Evolutionary conservation across 2,329 filamentous ascomycete genomes (phyloP).

Genomic region (Dactylonectria estremocensis): DNA sequence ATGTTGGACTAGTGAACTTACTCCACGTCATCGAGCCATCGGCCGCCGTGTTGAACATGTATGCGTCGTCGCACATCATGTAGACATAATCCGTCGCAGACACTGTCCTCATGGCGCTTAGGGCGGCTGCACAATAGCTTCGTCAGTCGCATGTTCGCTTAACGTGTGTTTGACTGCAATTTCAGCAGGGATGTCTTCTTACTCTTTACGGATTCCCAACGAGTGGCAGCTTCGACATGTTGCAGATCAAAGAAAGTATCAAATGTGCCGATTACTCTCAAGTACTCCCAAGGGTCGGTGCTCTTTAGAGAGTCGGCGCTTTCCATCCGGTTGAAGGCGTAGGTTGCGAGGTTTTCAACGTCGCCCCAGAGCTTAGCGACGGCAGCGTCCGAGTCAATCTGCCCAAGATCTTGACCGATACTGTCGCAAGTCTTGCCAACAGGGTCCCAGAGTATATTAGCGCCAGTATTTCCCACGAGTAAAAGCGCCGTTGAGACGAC

Average conservation of each 20-base stretch:
- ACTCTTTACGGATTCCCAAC: conserved; percentile 8
- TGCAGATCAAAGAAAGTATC: conserved; percentile 13
- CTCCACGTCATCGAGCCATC: conserved; percentile 4
- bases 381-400: background rate
- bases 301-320: background rate
- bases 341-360: conserved; percentile 1
- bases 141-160: background rate
- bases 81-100: background rate
- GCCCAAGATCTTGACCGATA: conserved; percentile 1
- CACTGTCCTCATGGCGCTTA: conserved; percentile 3
- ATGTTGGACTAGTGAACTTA: background rate
- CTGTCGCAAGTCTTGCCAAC: conserved; percentile 1
- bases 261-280: conserved; percentile 5
- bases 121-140: background rate
- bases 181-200: background rate
- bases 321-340: conserved; percentile 5
- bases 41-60: background rate
- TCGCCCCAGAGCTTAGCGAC: conserved; percentile 6
- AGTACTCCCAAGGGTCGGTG: conserved; percentile 8
- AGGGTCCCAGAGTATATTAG: conserved; percentile 12
- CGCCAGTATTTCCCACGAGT: background rate
- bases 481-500: conserved; percentile 2
- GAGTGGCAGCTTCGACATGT: background rate
- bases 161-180: background rate
- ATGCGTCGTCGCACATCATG: conserved; percentile 19